Evolutionary conservation across 306 rosid genomes (phyloP).

Genomic region (Castanea mollissima): DNA sequence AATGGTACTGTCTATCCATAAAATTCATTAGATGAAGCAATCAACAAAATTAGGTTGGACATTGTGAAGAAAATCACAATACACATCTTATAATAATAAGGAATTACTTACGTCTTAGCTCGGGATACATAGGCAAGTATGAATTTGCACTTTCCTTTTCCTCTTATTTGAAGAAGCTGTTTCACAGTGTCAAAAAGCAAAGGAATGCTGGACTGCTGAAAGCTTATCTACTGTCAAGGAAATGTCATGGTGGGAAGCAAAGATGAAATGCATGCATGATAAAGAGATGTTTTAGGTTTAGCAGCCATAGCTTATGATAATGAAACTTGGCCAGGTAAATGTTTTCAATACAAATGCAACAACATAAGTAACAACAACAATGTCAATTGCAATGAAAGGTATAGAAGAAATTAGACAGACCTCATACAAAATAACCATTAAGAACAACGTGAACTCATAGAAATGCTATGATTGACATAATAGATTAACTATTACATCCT

Average conservation of each 20-base stretch:
- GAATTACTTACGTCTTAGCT: conserved; percentile 55
- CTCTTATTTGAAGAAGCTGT: conserved; percentile 59
- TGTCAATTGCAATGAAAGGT: neutral
- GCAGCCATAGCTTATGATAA: neutral
- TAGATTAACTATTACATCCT: neutral
- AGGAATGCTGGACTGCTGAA: conserved; percentile 81
- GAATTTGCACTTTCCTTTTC: conserved; percentile 67
- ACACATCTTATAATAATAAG: neutral
- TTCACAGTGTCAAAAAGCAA: conserved; percentile 68
- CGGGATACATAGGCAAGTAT: conserved; percentile 90
- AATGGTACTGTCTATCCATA: neutral
- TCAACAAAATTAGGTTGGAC: neutral
- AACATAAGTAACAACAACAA: neutral
- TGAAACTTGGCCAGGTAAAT: neutral
- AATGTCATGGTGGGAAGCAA: neutral
- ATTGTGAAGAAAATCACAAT: conserved; percentile 10
- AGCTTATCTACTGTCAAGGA: conserved; percentile 73
- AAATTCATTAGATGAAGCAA: conserved; percentile 18
- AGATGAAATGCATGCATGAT: neutral
- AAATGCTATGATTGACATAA: neutral
- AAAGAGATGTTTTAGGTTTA: neutral
- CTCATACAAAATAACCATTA: neutral
- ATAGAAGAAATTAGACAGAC: neutral
- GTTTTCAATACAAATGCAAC: neutral
- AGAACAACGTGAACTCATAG: neutral